phyloP scores from a whole-genome alignment of 345 rosid genomes.

The Iberis pinnata region DNA sequence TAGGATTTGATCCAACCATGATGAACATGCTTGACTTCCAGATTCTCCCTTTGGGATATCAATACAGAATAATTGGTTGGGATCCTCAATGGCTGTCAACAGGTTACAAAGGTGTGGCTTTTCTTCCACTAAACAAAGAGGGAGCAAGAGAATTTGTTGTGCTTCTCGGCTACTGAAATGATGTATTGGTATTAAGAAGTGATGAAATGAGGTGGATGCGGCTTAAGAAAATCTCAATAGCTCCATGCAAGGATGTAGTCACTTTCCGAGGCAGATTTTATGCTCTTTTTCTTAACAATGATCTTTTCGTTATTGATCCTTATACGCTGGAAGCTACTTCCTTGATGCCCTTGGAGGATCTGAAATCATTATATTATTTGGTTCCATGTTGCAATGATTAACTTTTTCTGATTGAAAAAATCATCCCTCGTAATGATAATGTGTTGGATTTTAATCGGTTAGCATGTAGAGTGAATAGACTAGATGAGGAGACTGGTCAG shows the following conservation, averaged over 20 bases:
- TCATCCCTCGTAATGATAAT: neutral
- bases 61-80: neutral
- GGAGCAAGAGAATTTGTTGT: constrained; percentile 2
- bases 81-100: neutral
- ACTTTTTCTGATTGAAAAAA: constrained; percentile 8
- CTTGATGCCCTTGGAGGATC: neutral
- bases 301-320: neutral
- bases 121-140: constrained; percentile 1
- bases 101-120: neutral
- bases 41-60: neutral
- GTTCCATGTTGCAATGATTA: constrained; percentile 7
- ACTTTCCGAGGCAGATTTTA: constrained; percentile 6
- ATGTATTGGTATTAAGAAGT: constrained; percentile 7
- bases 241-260: neutral
- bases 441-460: neutral
- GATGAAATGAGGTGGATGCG: constrained; percentile 11
- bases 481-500: constrained; percentile 2
- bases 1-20: neutral
- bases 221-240: no score
- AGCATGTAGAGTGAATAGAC: neutral
- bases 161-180: neutral
- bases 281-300: neutral
- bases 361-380: neutral
- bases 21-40: constrained; percentile 2
- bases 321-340: neutral